Evolutionary conservation across 2,329 filamentous ascomycete genomes (phyloP).

Genomic region (Esteya vermicola): DNA sequence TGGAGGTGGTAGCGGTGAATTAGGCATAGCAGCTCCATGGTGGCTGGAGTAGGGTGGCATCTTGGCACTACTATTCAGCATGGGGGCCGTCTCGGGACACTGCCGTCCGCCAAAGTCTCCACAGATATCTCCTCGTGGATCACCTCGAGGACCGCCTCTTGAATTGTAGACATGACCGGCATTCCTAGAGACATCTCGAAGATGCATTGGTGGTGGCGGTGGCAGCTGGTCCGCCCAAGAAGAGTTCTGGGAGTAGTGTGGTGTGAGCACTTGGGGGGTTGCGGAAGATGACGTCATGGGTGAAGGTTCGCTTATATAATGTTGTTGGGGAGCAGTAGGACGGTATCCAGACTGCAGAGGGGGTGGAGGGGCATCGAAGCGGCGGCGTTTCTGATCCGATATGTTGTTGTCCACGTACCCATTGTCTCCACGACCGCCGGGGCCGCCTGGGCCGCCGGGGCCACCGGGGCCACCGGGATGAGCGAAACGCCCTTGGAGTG

Average conservation of each 20-base stretch:
- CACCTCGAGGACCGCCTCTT: no score
- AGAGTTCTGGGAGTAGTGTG: no score
- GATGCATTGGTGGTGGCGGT: neutral
- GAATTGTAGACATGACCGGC: no score
- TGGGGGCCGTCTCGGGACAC: no score
- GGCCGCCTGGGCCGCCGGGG: neutral
- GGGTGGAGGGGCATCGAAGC: constrained; percentile 28
- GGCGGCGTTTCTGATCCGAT: constrained; percentile 47
- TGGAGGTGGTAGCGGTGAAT: no score
- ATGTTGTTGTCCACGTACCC: constrained; percentile 24
- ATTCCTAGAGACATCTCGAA: neutral
- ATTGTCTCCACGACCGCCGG: neutral
- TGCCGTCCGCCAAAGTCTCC: no score
- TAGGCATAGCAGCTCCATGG: no score
- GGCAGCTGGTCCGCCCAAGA: neutral
- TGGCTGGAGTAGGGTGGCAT: no score
- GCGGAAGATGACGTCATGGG: neutral
- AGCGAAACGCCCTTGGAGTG: neutral
- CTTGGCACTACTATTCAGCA: no score
- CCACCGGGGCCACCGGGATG: neutral
- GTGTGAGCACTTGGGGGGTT: no score
- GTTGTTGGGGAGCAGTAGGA: neutral
- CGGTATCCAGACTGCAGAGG: constrained; percentile 10
- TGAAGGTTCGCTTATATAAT: neutral
- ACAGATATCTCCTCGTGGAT: no score